Evolutionary conservation across 1,139 yeast species (phyloP), one percentile per base, ranked within the genome.

Genomic region (Cylindricascospora bacillispora): DNA sequence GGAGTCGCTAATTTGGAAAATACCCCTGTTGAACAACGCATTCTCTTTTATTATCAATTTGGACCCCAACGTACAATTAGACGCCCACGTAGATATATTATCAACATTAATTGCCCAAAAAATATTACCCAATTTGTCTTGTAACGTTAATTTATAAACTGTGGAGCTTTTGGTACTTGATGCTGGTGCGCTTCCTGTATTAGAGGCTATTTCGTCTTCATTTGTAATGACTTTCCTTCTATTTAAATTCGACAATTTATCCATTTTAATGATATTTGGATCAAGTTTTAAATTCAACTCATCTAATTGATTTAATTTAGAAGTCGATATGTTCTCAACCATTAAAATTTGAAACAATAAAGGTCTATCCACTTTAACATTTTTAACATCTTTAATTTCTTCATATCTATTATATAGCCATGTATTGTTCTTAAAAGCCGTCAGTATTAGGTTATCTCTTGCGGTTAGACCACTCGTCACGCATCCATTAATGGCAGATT

Each of bases 261-360:
- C 56, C 2, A 50, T 54, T 24, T 40, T 44, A 28, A 45, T 52
- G 23, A 35, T 37, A 19, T 40, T 45, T 3, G 59, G 58, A 28
- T 54, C 48, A 4, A 50, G 25, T 18, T 39, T 41, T 3, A 42
- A 38, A 13, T 41, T 38, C 17, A 60, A 39, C 2, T 43, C 44
- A 34, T 63, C 68, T 5, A 62, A 40, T 32, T 55, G 57, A 4
- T 51, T 35, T 15, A 59, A 35, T 11, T 47, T 45, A 0, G 68
- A 58, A 15, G 37, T 41, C 2, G 58, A 43, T 5, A 57, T 39
- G 41, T 63, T 59, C 33, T 56, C 52, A 1, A 62, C 38, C 40
- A 57, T 59, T 4, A 63, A 46, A 2, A 64, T 50, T 44, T 64
- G 68, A 36, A 63, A 62, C 5, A 63, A 29, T 10, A 54, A 35